A percentile compares a stretch with the other conserved stretches of the same genome.
Evolutionary conservation across 139 green algal genomes (phyloP).

Genomic region (Chlamydomonas eustigma): DNA sequence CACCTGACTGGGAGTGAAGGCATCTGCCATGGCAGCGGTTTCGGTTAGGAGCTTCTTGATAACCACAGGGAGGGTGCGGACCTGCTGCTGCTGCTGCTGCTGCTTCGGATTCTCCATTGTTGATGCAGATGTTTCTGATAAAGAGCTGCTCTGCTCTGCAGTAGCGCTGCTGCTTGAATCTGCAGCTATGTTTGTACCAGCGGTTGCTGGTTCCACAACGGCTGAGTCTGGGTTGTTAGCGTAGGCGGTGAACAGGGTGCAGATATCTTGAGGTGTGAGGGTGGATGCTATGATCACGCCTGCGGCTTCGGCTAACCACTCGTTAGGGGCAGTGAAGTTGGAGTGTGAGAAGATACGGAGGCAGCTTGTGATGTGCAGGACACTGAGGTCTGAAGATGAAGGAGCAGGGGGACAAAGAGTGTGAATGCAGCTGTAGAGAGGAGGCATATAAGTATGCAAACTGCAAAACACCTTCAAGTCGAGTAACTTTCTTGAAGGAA

Average conservation of each 20-base stretch:
- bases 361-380: not conserved
- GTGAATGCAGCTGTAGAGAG: too few species aligned
- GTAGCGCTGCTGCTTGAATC: not conserved
- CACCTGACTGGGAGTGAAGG: not conserved
- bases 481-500: too few species aligned
- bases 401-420: not conserved
- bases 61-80: not conserved
- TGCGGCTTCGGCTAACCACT: not conserved
- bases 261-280: not conserved
- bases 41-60: not conserved
- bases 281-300: not conserved
- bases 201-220: too few species aligned
- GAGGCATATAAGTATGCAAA: too few species aligned
- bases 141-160: too few species aligned
- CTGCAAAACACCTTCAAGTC: too few species aligned
- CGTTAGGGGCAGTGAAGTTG: not conserved
- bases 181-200: not conserved
- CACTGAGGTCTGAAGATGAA: not conserved
- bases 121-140: too few species aligned
- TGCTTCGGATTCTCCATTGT: too few species aligned
- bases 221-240: too few species aligned
- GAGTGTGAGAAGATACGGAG: not conserved
- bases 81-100: too few species aligned
- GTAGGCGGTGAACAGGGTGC: not conserved
- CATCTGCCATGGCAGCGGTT: too few species aligned